Evolutionary conservation across 1,284 basidiomycete genomes (phyloP).

Genomic region (Pascua guehoae): DNA sequence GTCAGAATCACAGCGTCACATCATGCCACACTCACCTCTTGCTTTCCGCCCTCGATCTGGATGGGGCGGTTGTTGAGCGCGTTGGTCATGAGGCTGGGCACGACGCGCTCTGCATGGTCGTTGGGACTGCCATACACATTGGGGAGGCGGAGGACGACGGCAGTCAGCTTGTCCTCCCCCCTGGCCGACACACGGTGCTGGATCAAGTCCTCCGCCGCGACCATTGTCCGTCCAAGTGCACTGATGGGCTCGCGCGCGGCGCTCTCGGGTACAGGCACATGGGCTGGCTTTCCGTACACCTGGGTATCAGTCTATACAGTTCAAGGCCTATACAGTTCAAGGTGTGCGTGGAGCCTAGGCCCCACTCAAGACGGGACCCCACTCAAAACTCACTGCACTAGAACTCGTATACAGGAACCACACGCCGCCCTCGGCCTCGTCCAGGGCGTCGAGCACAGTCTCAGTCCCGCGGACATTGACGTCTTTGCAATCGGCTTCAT

Average conservation of each 20-base stretch:
- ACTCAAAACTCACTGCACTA: conserved; percentile 14
- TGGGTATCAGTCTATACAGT: neutral
- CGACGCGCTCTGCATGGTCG: conserved; percentile 29
- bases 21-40: conserved; percentile 16
- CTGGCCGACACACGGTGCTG: neutral
- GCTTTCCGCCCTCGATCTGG: conserved; percentile 32
- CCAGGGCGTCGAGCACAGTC: conserved; percentile 19
- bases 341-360: too few relatives aligned
- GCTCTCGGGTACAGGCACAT: conserved; percentile 18
- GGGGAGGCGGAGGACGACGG: conserved; percentile 25
- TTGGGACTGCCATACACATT: conserved; percentile 28
- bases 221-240: conserved; percentile 26
- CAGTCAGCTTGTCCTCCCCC: conserved; percentile 7
- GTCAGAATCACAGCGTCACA: neutral
- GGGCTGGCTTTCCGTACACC: conserved; percentile 25
- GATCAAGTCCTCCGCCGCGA: conserved; percentile 20
- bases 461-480: conserved; percentile 31
- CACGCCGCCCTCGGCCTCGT: conserved; percentile 6
- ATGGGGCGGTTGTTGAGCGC: conserved; percentile 29
- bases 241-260: conserved; percentile 16
- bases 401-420: conserved; percentile 40
- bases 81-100: conserved; percentile 26
- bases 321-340: too few relatives aligned
- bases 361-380: too few relatives aligned
- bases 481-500: conserved; percentile 28